Base-by-base conservation (phyloP, 2,329 filamentous ascomycete species). In the Phyllosticta capitalensis region DNA sequence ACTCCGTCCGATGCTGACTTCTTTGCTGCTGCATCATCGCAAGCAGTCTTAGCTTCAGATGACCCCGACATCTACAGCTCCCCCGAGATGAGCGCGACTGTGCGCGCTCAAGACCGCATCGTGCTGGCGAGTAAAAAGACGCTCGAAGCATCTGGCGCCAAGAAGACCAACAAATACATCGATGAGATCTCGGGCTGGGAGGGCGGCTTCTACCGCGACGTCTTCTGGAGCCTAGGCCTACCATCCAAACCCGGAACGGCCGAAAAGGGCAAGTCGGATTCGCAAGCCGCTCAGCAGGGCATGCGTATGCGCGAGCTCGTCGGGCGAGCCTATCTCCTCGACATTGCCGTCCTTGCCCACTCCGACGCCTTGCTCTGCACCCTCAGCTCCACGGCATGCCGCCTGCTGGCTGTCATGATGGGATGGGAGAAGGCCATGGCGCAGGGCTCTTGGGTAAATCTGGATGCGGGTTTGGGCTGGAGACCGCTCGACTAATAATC, bases 111-210 rank as follows among this genome's bases (percentile, higher is more conserved):
- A 70, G 84, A 88, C 66, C 83, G 84, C 61, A 92, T 95, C 69
- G 83, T 85, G 21, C 81, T 95, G 6, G 88, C 89, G 9, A 84
- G 83, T 55, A 89, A 88, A 68, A 67, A 71, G 10, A 70, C 74
- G n/a, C 72, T 81, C 54, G 73, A 77, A 63, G 70, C 72, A 4
- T 3, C 64, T 65, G 21, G 65, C 65, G 63, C 64, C 64, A 76
- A 66, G 71, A 71, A 51, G 69, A 72, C 2, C 74, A 83, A 62
- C 64, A 83, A 82, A 65, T 89, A 88, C 69, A 80, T 88, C 38
- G 88, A 91, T 61, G 86, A 91, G 68, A 82, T 85, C 1, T 85
- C 89, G 49, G 90, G 90, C 28, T 95, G 90, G 90, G 90, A 95
- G 70, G 90, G 90, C 19, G 90, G 90, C 1, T 95, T 95, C 77